These are phyloP conservation scores for Xylariaceae sp. DNA, from an alignment of 2,329 filamentous ascomycete genomes.

Conservation along the genomic window DNA sequence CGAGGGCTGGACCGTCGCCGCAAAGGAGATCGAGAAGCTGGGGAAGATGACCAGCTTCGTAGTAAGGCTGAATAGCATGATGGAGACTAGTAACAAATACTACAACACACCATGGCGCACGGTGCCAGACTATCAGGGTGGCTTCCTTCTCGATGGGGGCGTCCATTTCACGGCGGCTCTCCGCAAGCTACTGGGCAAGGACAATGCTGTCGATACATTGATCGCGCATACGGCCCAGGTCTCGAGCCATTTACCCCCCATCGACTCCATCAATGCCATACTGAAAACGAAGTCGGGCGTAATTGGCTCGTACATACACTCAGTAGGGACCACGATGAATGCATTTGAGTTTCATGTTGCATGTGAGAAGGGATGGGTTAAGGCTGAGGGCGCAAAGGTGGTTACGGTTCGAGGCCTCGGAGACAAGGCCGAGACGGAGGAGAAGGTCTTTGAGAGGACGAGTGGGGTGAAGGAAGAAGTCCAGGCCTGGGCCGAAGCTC, in stretches of 20 bases:
- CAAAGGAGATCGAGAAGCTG: slow-evolving; percentile 43
- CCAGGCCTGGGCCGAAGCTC: slow-evolving; percentile 53
- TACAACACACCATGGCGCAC: slow-evolving; percentile 60
- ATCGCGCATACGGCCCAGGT: slow-evolving; percentile 52
- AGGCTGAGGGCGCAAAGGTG: slow-evolving; percentile 38
- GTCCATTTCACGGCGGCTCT: slow-evolving; percentile 67
- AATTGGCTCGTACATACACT: slow-evolving; percentile 53
- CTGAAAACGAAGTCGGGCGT: slow-evolving; percentile 49
- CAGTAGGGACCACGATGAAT: slow-evolving; percentile 50
- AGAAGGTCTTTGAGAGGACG: slow-evolving; percentile 44
- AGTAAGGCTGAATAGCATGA: slow-evolving; percentile 31
- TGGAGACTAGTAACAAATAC: slow-evolving; percentile 38
- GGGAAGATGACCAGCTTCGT: slow-evolving; percentile 53
- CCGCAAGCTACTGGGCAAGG: slow-evolving; percentile 50
- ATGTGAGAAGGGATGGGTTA: slow-evolving; percentile 54
- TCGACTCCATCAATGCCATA: slow-evolving; percentile 62
- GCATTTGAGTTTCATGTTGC: slow-evolving; percentile 53
- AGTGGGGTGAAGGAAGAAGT: slow-evolving; percentile 57
- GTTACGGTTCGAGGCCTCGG: slow-evolving; percentile 34
- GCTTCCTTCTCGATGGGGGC: slow-evolving; percentile 72
- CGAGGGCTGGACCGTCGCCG: slow-evolving; percentile 48
- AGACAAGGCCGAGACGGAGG: slow-evolving; percentile 33
- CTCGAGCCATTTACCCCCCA: slow-evolving; percentile 54
- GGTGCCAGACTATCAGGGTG: slow-evolving; percentile 66
- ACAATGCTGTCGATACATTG: slow-evolving; percentile 42